Conservation (phyloP, 2,329 filamentous ascomycete genomes). For the Fusarium equiseti region DNA sequence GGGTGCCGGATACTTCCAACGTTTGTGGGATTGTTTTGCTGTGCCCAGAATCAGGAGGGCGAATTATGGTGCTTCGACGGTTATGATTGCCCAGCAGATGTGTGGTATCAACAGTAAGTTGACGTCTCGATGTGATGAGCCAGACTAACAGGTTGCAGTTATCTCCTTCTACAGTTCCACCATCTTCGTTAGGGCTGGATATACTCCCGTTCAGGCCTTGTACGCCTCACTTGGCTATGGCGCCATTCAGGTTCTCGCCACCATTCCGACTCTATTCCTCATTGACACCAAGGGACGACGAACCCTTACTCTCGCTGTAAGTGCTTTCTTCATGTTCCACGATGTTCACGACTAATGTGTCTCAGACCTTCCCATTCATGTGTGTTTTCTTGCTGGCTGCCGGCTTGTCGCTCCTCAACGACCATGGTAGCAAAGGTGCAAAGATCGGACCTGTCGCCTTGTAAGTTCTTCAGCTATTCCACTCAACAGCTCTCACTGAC, state of each 20-base stretch:
- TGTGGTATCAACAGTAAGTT: conserved; percentile 46
- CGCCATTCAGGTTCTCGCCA: conserved; percentile 28
- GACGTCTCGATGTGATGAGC: rapidly evolving
- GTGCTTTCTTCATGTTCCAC: rapidly evolving
- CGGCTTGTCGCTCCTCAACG: conserved; percentile 49
- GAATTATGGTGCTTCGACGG: conserved; percentile 78
- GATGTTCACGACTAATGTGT: rapidly evolving
- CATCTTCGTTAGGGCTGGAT: conserved; percentile 22
- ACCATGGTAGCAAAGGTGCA: conserved; percentile 35
- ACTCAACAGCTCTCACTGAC: rapidly evolving
- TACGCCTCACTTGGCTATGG: conserved; percentile 34
- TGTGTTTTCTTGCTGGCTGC: conserved; percentile 51
- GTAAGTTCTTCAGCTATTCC: neutral
- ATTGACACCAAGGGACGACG: conserved; percentile 33
- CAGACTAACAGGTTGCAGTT: conserved; percentile 18
- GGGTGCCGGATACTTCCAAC: conserved; percentile 49
- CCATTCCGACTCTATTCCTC: conserved; percentile 25
- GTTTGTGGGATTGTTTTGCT: conserved; percentile 68
- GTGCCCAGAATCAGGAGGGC: conserved; percentile 77
- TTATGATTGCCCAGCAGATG: conserved; percentile 79
- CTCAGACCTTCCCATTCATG: conserved; percentile 52
- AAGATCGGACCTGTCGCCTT: conserved; percentile 48
- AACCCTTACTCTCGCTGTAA: conserved; percentile 38
- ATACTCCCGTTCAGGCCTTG: neutral
- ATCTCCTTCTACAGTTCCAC: conserved; percentile 42